Percentiles rank a stretch among this genome's conserved stretches.
These are phyloP conservation scores for Cladorrhinum samala DNA, from an alignment of 495 filamentous ascomycete species.

Conservation along the genomic window DNA sequence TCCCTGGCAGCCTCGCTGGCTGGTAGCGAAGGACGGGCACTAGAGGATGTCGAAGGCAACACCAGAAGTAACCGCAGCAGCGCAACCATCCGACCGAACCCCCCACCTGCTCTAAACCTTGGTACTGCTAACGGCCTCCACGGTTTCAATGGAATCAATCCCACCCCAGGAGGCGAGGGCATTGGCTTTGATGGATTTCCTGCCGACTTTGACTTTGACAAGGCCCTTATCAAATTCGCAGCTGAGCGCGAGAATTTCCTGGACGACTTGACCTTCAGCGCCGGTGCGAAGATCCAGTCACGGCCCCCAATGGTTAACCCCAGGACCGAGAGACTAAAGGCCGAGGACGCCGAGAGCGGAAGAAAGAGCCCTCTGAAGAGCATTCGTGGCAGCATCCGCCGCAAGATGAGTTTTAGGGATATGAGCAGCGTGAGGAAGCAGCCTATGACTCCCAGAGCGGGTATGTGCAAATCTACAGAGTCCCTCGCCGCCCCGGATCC, in stretches of 20 bases:
- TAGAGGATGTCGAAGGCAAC: slow-evolving; percentile 53
- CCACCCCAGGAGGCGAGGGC: slow-evolving; percentile 10
- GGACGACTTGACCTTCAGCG: slow-evolving; percentile 84
- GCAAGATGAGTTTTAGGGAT: slow-evolving; percentile 82
- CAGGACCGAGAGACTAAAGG: slow-evolving; percentile 72
- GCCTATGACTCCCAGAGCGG: slow-evolving; percentile 64
- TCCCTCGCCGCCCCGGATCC: slow-evolving; percentile 15
- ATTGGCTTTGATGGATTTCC: slow-evolving; percentile 23
- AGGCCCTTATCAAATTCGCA: slow-evolving; percentile 87
- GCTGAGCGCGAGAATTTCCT: slow-evolving; percentile 89
- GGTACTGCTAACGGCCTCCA: slow-evolving; percentile 3
- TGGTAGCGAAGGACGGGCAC: slow-evolving; percentile 45
- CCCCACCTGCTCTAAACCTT: slow-evolving; percentile 24
- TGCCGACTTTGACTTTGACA: slow-evolving; percentile 78
- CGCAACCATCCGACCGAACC: slow-evolving; percentile 64
- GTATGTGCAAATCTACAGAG: slow-evolving; percentile 44
- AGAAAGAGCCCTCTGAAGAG: slow-evolving; percentile 45
- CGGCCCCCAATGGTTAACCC: slow-evolving; percentile 65
- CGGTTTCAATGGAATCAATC: slow-evolving; percentile 13
- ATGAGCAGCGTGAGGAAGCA: slow-evolving; percentile 94
- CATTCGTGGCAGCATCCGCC: slow-evolving; percentile 68
- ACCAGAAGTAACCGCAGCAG: slow-evolving; percentile 84
- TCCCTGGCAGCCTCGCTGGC: slow-evolving; percentile 37
- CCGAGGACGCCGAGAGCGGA: slow-evolving; percentile 58
- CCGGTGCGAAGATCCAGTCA: slow-evolving; percentile 69